Base-by-base conservation (phyloP, 208 protist genomes). In the Acanthamoeba lenticulata region DNA sequence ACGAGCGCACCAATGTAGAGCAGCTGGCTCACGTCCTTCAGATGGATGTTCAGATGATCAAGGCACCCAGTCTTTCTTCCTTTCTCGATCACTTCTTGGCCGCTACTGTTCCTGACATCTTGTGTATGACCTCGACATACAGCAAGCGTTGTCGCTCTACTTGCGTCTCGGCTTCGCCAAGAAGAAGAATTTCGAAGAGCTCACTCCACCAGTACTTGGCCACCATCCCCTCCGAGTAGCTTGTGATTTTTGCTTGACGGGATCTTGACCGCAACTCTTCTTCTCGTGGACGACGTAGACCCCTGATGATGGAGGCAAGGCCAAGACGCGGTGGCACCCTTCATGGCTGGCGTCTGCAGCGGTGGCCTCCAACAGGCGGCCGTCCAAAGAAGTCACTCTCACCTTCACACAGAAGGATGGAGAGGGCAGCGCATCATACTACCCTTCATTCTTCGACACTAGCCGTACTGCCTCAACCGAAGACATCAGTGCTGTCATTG, bases 1-100 rank as follows among this genome's bases (percentile, higher is more conserved):
- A 99, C 96, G 98, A 99, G 93, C 96, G 98, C 45, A 99, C 98
- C 13, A 96, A 98, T 5, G 81, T 99, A 34, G 95, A 96, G 88
- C 94, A 99, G 13, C 95, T 99, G 44, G 96, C 98, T 1, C 97
- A 98, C 74, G 95, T 99, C 38, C 95, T 99, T 13, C 97, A 99
- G 94, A 95, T 98, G 44, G 95, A 98, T 55, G 96, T 98, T 36
- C 97, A 98, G 81, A 96, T 98, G 36, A 97, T 99, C 15, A 99
- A 98, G 60, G 96, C 95, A 32, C 15, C 2, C 45, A 92, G 24
- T 32, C 7, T 36, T 19, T 34, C 5, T 1, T 86, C 19, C 32
- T 9, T 21, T 29, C 21, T 24, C 69, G 0, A 19, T 17, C 77
- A 45, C 32, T 52, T 9, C 11, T 15, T 77, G 1, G 65, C 15